Base-by-base conservation (phyloP, 345 rosid species). In the Lumnitzera racemosa region DNA sequence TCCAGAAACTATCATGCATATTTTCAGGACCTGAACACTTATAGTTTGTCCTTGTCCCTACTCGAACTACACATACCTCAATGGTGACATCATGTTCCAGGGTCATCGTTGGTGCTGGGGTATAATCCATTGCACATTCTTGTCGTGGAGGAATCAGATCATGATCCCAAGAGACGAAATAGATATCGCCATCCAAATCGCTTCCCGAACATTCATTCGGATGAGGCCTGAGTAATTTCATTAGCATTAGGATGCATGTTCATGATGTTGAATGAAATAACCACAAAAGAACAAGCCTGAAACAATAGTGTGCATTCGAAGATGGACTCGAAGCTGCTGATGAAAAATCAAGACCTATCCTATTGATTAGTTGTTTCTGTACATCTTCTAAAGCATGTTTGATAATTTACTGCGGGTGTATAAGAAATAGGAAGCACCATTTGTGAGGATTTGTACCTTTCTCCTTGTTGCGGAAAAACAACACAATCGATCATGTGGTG, bases 121-220 rank as follows among this genome's bases (percentile, higher is more conserved):
- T 52, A 46, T 74, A 78, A 62, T 78, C 74, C 82, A 78, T 78
- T 0, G 82, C 76, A 27, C n/a, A 6, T 1, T 6, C 14, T 31
- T 24, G 57, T 4, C 1, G 11, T 2, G n/a, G 47, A 41, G 82
- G 82, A 56, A 78, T 68, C 46, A 78, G 61, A 24, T 66, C 66
- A n/a, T 15, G 24, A 51, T 78, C 82, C 82, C 82, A 78, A 46
- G 62, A 65, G 46, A 78, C 79, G 25, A 78, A 71, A 61, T 78
- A 74, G 17, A 72, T 49, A 60, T 72, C 80, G 4, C 80, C 80
- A 63, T 88, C 90, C 72, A 88, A 70, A 74, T 85, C 92, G 75
- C 96, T 85, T 57, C 91, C 96, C 0, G 89, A 83, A 48, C 96
- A 85, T 60, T 88, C 91, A 51, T 83, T 83, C 29, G 96, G 86